These are phyloP conservation scores for Aphanomyces euteiches DNA, from an alignment of 352 stramenopile species.

Conservation along the genomic window DNA sequence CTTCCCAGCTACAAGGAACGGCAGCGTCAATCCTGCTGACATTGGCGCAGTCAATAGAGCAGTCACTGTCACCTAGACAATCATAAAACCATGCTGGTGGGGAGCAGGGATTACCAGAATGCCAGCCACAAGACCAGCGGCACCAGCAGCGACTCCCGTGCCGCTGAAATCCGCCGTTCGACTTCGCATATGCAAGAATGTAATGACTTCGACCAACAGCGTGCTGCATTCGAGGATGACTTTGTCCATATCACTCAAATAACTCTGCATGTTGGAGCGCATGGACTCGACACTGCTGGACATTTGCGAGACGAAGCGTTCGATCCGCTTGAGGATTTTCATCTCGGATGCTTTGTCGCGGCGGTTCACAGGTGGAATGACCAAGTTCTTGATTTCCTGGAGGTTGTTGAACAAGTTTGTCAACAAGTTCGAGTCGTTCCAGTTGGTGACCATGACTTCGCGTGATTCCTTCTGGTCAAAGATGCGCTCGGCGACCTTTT, in stretches of 20 bases:
- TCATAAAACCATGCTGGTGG: conserved; percentile 6
- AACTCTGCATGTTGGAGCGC: conserved; percentile 65
- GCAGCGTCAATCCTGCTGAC: conserved; percentile 73
- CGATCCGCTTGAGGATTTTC: conserved; percentile 57
- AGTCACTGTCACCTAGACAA: conserved; percentile 53
- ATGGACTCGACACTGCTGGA: conserved; percentile 60
- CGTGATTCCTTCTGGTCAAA: conserved; percentile 65
- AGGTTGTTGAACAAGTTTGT: conserved; percentile 75
- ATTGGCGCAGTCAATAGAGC: conserved; percentile 70
- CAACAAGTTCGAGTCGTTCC: conserved; percentile 56
- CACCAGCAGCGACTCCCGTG: conserved; percentile 73
- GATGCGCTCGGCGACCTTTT: conserved; percentile 68
- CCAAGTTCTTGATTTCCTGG: conserved; percentile 60
- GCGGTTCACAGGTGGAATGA: conserved; percentile 48
- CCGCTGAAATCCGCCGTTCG: conserved; percentile 80
- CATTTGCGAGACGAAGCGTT: conserved; percentile 77
- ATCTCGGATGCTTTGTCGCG: conserved; percentile 72
- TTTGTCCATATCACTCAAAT: conserved; percentile 73
- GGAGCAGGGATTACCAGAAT: conserved; percentile 47
- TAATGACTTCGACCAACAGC: conserved; percentile 85
- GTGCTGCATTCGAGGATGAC: conserved; percentile 75
- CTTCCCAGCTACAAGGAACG: conserved; percentile 79
- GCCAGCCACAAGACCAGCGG: conserved; percentile 73
- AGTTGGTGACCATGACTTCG: conserved; percentile 79
- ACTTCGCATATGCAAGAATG: conserved; percentile 72